Evolutionary conservation across 176 grass and related monocot genomes (phyloP).

Genomic region (Hordeum vulgare): DNA sequence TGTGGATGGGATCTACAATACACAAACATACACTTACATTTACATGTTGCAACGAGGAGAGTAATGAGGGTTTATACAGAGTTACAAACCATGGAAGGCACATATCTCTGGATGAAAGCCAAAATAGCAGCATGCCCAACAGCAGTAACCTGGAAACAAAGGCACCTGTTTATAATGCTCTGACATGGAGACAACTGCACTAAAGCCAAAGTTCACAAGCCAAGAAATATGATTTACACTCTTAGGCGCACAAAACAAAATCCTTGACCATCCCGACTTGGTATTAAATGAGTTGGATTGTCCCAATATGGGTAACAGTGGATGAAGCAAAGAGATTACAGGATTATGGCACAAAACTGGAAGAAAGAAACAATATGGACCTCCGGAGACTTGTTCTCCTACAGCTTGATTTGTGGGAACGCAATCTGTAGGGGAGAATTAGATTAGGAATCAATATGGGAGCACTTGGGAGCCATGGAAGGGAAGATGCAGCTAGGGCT

Average conservation of each 20-base stretch:
- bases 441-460: background rate
- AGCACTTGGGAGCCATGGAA: background rate
- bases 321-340: slow-evolving; percentile 11
- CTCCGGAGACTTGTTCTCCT: background rate
- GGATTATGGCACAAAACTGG: slow-evolving; percentile 9
- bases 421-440: background rate
- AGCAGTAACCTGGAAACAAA: slow-evolving; percentile 72
- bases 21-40: slow-evolving; percentile 1
- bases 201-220: background rate
- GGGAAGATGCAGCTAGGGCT: no score
- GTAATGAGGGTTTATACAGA: background rate
- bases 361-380: slow-evolving; percentile 20
- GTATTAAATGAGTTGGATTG: background rate
- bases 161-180: slow-evolving; percentile 1
- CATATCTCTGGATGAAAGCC: slow-evolving; percentile 98
- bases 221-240: background rate
- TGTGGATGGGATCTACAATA: slow-evolving; percentile 84
- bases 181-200: slow-evolving; percentile 3
- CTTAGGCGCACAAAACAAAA: slow-evolving; percentile 9
- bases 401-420: no score
- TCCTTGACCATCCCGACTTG: background rate
- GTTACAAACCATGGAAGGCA: slow-evolving; percentile 78
- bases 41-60: background rate
- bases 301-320: background rate
- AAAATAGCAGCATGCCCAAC: slow-evolving; percentile 98